Evolutionary conservation across 1,284 basidiomycete genomes (phyloP).

Genomic region (Psilocybe mexicana): DNA sequence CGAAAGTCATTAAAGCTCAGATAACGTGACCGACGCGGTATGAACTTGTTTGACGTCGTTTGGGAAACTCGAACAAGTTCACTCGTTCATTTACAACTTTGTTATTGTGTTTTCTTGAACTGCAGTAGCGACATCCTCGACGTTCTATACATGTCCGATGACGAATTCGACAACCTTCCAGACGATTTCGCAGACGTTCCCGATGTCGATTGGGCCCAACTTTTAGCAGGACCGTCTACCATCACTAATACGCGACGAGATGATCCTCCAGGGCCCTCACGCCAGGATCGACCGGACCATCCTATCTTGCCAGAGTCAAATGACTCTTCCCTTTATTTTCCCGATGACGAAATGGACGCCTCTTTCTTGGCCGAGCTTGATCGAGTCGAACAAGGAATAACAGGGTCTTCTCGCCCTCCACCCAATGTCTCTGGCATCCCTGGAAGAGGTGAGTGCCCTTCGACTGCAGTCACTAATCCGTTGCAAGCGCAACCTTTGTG

Average conservation of each 20-base stretch:
- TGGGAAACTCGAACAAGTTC: not conserved
- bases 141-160: slow-evolving; percentile 32
- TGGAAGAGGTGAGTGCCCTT: slow-evolving; percentile 7
- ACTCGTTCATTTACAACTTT: not conserved
- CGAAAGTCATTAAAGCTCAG: not conserved
- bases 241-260: slow-evolving; percentile 6
- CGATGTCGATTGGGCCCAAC: slow-evolving; percentile 38
- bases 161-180: slow-evolving; percentile 40
- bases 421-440: not conserved
- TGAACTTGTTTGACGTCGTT: slow-evolving; percentile 8
- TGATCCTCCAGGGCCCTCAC: not conserved
- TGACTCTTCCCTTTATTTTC: slow-evolving; percentile 28
- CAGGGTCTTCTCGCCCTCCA: slow-evolving; percentile 4
- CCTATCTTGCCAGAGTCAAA: slow-evolving; percentile 19
- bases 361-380: slow-evolving; percentile 28
- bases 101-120: not conserved
- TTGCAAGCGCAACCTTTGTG: not conserved
- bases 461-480: not conserved
- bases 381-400: slow-evolving; percentile 24
- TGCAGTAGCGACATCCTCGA: not conserved
- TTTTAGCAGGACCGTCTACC: slow-evolving; percentile 29
- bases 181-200: slow-evolving; percentile 46
- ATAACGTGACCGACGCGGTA: slow-evolving; percentile 15
- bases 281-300: not conserved
- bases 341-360: slow-evolving; percentile 30